Conservation (phyloP, 1,139 yeast genomes). For the Scheffersomyces cryptocercus region DNA sequence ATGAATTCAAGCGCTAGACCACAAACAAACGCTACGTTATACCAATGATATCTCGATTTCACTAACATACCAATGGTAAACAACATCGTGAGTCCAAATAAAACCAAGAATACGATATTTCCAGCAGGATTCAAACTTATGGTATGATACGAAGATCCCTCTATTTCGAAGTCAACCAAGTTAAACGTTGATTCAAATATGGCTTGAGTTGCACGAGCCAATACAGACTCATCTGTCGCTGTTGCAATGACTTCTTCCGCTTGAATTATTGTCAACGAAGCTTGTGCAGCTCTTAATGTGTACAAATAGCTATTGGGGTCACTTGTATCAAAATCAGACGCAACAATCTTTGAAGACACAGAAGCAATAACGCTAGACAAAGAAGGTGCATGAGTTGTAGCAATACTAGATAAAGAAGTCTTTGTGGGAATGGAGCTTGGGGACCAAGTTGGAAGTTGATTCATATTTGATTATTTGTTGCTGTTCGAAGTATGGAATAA, state of each 20-base stretch:
- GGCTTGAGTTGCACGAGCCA: constrained; percentile 30
- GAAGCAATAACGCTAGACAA: constrained; percentile 17
- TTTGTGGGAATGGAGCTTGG: constrained; percentile 24
- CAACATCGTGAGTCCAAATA: constrained; percentile 25
- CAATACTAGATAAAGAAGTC: constrained; percentile 16
- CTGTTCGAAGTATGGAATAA: too few species aligned
- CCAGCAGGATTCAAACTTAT: constrained; percentile 25
- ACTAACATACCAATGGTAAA: constrained; percentile 23
- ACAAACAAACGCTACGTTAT: constrained; percentile 57
- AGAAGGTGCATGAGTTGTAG: constrained; percentile 21
- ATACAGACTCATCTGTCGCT: constrained; percentile 31
- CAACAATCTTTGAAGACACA: constrained; percentile 11
- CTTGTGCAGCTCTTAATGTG: constrained; percentile 28
- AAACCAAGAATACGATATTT: constrained; percentile 30
- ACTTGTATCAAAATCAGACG: constrained; percentile 18
- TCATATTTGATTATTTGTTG: too few species aligned
- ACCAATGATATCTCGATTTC: constrained; percentile 71
- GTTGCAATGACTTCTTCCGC: constrained; percentile 39
- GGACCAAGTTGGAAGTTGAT: constrained; percentile 15
- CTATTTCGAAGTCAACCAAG: constrained; percentile 21
- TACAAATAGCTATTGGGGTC: constrained; percentile 16
- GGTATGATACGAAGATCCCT: constrained; percentile 38
- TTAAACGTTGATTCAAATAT: constrained; percentile 35
- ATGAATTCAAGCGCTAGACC: constrained; percentile 65
- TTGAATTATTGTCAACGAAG: constrained; percentile 35